Evolutionary conservation across 2,329 filamentous ascomycete species (phyloP).

Genomic region (Dissoconium aciculare): DNA sequence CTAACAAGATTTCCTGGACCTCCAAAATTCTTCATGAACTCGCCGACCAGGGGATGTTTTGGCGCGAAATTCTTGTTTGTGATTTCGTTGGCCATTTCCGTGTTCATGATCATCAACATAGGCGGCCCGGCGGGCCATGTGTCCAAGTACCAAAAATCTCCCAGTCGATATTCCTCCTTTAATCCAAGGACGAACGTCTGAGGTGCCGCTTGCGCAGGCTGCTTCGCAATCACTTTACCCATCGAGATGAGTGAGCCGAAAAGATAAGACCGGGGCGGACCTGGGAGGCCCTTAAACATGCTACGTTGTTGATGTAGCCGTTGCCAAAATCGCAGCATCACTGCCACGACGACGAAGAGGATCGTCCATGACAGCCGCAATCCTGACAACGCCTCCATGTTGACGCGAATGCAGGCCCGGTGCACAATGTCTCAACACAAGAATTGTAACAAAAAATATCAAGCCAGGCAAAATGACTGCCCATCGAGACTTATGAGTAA

Average conservation of each 20-base stretch:
- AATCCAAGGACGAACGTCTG: conserved; percentile 25
- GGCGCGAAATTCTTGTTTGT: conserved; percentile 21
- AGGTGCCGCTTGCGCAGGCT: conserved; percentile 25
- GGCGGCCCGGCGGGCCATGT: conserved; percentile 28
- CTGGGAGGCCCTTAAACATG: conserved; percentile 20
- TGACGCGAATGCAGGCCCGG: too few relatives aligned
- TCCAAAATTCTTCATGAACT: conserved; percentile 24
- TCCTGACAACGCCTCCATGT: conserved; percentile 9
- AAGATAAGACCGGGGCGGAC: conserved; percentile 28
- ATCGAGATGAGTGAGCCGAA: conserved; percentile 29
- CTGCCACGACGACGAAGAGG: conserved; percentile 12
- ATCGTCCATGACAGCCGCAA: conserved; percentile 14
- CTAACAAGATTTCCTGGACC: conserved; percentile 26
- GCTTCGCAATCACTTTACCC: conserved; percentile 21
- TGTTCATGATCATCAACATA: conserved; percentile 25
- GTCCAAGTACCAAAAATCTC: conserved; percentile 31
- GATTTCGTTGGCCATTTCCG: conserved; percentile 26
- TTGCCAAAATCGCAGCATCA: conserved; percentile 16
- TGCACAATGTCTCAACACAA: too few relatives aligned
- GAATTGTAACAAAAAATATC: too few relatives aligned
- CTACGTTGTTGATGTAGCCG: conserved; percentile 15
- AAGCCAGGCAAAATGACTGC: too few relatives aligned
- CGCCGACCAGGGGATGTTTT: conserved; percentile 21
- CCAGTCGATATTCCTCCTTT: conserved; percentile 24
- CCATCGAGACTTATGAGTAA: too few relatives aligned